These are phyloP conservation scores for Penicillium glabrum DNA, from an alignment of 2,329 filamentous ascomycete species.

Conservation along the genomic window DNA sequence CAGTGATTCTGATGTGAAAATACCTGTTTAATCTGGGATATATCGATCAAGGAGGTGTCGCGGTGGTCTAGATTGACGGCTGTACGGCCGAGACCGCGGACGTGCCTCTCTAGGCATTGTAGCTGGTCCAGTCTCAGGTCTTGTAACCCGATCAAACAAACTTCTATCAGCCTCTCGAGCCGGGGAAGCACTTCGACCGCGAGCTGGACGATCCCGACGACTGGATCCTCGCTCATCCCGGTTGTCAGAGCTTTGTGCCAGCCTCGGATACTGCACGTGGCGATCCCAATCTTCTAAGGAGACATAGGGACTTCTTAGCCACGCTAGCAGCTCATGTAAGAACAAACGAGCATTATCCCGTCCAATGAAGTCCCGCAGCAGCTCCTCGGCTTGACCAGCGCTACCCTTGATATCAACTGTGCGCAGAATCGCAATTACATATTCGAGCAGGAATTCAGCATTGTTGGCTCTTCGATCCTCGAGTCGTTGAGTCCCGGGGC, in stretches of 20 bases:
- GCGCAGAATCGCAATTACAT: constrained; percentile 79
- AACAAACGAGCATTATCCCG: constrained; percentile 71
- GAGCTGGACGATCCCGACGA: constrained; percentile 6
- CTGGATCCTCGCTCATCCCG: constrained; percentile 5
- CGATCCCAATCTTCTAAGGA: constrained; percentile 77
- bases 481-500: constrained; percentile 33
- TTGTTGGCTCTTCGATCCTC: constrained; percentile 60
- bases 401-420: constrained; percentile 79
- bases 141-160: constrained; percentile 26
- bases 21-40: constrained; percentile 28
- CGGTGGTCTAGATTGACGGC: constrained; percentile 2
- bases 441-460: constrained; percentile 81
- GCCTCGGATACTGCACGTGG: constrained; percentile 67
- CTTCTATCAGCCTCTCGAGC: constrained; percentile 16
- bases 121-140: constrained; percentile 9
- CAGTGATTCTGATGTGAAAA: neutral
- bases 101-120: neutral
- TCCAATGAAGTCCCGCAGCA: constrained; percentile 77
- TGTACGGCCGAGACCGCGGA: neutral
- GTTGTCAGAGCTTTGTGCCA: neutral
- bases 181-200: constrained; percentile 21
- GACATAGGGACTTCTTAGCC: constrained; percentile 76
- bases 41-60: constrained; percentile 34
- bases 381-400: constrained; percentile 73
- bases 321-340: constrained; percentile 79